Percentiles rank a stretch among this genome's conserved stretches.
phyloP scores from a whole-genome alignment of 805 yeast species.

The Clavispora phyllophila region DNA sequence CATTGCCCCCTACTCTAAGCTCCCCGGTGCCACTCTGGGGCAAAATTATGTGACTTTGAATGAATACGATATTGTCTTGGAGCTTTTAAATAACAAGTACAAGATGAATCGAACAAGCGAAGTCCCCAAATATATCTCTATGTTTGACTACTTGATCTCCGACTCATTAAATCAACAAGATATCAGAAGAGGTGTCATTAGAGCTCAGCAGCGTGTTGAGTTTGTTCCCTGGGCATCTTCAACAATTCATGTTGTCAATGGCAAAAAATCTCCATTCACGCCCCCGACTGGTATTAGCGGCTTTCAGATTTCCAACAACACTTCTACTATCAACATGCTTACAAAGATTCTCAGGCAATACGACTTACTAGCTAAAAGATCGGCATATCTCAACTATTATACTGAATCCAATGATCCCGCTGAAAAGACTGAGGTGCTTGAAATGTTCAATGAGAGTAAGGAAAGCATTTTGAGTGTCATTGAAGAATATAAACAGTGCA shows the following conservation, averaged over 20 bases:
- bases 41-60: constrained; percentile 55
- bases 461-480: constrained; percentile 43
- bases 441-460: constrained; percentile 44
- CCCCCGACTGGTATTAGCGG: constrained; percentile 49
- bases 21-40: constrained; percentile 29
- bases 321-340: constrained; percentile 66
- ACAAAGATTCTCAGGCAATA: constrained; percentile 67
- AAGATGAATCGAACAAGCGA: constrained; percentile 55
- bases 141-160: constrained; percentile 67
- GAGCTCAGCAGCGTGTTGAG: constrained; percentile 60
- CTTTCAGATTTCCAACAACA: constrained; percentile 75
- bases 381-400: constrained; percentile 82
- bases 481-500: constrained; percentile 43
- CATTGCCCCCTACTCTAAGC: constrained; percentile 39
- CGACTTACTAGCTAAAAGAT: constrained; percentile 71
- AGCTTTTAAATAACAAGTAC: constrained; percentile 71
- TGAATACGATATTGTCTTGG: constrained; percentile 80
- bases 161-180: constrained; percentile 59
- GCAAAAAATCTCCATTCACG: constrained; percentile 63
- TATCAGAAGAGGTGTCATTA: constrained; percentile 58
- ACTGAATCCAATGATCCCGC: constrained; percentile 42
- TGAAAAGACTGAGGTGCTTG: constrained; percentile 41
- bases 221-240: constrained; percentile 88
- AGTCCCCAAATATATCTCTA: constrained; percentile 54
- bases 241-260: constrained; percentile 71